Conservation (phyloP, 345 rosid genomes). For the Arabidopsis arenosa region DNA sequence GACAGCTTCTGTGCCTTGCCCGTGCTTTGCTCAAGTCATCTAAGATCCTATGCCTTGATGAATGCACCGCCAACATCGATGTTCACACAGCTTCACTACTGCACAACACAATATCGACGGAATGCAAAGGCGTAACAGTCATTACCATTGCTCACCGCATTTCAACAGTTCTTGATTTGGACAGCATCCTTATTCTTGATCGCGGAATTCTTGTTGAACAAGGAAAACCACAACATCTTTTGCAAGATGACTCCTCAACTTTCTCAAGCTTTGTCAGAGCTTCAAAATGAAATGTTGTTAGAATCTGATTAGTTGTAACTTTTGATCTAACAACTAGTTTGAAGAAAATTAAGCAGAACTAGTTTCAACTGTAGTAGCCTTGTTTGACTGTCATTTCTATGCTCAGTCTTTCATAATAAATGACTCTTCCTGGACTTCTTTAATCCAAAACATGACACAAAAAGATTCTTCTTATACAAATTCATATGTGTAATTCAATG, state of each 20-base stretch:
- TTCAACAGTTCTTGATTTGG: conserved; percentile 79
- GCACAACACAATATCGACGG: conserved; percentile 69
- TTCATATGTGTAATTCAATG: neutral
- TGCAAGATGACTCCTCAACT: conserved; percentile 59
- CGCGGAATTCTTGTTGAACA: conserved; percentile 78
- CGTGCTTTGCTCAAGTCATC: conserved; percentile 91
- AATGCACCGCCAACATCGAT: conserved; percentile 90
- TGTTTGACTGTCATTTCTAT: conserved; percentile 9
- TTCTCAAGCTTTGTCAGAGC: conserved; percentile 81
- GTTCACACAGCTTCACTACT: conserved; percentile 71
- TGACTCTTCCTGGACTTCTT: conserved; percentile 2
- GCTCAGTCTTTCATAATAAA: neutral
- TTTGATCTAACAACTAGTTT: neutral
- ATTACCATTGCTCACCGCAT: conserved; percentile 95
- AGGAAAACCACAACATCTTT: conserved; percentile 72
- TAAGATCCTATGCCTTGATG: conserved; percentile 92
- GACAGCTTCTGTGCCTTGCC: conserved; percentile 92
- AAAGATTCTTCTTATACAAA: neutral
- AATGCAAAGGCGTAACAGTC: conserved; percentile 77
- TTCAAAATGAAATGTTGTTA: conserved; percentile 46
- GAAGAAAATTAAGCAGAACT: neutral
- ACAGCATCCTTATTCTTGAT: conserved; percentile 70
- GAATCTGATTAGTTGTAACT: neutral
- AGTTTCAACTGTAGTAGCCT: neutral
- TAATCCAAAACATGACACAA: neutral